Conservation (phyloP, 2,329 filamentous ascomycete species). For the Meredithiella fracta region DNA sequence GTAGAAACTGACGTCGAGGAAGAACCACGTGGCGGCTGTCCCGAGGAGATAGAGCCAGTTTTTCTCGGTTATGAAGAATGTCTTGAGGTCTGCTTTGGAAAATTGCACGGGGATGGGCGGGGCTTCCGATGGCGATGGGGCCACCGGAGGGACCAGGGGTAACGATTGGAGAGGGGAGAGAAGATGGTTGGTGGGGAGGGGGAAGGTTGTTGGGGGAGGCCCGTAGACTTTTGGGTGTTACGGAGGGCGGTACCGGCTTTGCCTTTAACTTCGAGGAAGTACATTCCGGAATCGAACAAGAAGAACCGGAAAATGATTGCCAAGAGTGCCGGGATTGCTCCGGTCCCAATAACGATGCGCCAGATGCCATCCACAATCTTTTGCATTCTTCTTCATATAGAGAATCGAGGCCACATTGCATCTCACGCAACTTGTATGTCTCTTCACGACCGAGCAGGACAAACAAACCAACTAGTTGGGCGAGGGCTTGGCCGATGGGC, state of each 20-base stretch:
- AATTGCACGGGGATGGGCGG: conserved; percentile 30
- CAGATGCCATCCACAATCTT: conserved; percentile 42
- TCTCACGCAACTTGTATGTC: conserved; percentile 25
- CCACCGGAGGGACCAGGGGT: too few species aligned
- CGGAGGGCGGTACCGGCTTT: conserved; percentile 41
- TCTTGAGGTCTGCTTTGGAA: conserved; percentile 30
- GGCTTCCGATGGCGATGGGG: too few species aligned
- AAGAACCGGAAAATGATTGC: conserved; percentile 51
- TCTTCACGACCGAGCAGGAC: conserved; percentile 31
- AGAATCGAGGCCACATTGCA: conserved; percentile 32
- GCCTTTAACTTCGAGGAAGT: conserved; percentile 47
- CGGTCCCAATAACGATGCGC: conserved; percentile 50
- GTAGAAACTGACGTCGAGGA: conserved; percentile 41
- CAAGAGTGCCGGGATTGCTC: conserved; percentile 44
- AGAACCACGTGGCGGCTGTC: conserved; percentile 36
- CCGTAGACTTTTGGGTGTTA: conserved; percentile 44
- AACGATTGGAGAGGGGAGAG: too few species aligned
- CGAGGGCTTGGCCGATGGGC: conserved; percentile 48
- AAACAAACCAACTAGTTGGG: conserved; percentile 43
- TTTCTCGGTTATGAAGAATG: conserved; percentile 32
- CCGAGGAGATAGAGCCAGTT: conserved; percentile 29
- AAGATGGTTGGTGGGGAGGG: background rate
- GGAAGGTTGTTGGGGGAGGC: conserved; percentile 11
- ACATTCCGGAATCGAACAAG: conserved; percentile 49
- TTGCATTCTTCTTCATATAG: conserved; percentile 30